Evolutionary conservation across 2,329 filamentous ascomycete genomes (phyloP), one percentile per base, ranked within the genome.

Genomic region (Tolypocladium sp.): DNA sequence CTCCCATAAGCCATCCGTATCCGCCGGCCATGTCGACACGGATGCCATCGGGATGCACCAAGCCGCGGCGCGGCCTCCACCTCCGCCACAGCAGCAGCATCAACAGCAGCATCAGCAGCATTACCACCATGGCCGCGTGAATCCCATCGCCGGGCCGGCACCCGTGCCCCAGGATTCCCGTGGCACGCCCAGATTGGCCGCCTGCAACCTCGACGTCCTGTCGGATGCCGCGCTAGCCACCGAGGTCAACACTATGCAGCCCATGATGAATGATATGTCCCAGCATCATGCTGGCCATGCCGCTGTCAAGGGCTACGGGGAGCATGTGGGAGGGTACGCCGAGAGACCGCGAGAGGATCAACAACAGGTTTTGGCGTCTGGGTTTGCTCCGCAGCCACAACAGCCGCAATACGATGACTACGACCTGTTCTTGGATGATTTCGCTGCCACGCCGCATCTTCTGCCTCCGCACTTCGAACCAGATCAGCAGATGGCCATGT

Each of bases 191-290:
- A 73, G 82, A 62, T 68, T 75, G 15, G 76, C 74, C 20, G 80
- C 79, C 2, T 83, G 82, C 65, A 85, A 84, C 63, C 73, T 85
- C 41, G 82, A 85, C 61, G 73, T 85, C 12, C 71, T 85, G 22
- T 85, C 82, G 6, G 82, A 85, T 67, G 82, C 82, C n/a, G 82
- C 82, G 8, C 77, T 83, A 22, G 80, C 79, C n/a, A 82, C 79
- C 59, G 80, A 82, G 63, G 78, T 81, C 30, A 78, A 75, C 61
- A 72, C 76, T n/a, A 78, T 82, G 64, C 79, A 79, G 59, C 74
- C 78, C 27, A 78, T 81, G 69, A 76, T 82, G 64, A 67, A 75
- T 12, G 79, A 79, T 30, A 70, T 80, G 37, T 68, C 61, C 13
- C 78, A 79, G 54, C 71, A 76, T 41, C 67, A 72, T 7, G 63